phyloP scores from a whole-genome alignment of 2,329 filamentous ascomycete species.

The Venturia pyrina region DNA sequence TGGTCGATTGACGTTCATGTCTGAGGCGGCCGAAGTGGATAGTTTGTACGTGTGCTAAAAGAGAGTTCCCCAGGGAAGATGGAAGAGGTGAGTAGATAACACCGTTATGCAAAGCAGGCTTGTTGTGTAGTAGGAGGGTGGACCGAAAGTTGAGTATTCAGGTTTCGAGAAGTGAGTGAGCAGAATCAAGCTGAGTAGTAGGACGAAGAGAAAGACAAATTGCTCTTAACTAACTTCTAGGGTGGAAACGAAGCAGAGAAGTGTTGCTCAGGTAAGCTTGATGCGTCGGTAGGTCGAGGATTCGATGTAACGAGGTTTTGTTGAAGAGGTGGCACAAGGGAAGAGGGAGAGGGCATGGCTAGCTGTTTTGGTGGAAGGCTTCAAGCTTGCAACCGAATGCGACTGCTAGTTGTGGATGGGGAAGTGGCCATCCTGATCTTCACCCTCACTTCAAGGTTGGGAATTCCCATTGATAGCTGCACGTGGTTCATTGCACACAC shows the following conservation, averaged over 20 bases:
- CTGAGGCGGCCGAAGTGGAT: neutral
- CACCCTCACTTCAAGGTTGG: too few relatives aligned
- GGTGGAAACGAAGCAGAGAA: neutral
- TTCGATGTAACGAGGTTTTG: neutral
- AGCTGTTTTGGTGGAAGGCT: neutral
- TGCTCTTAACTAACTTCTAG: neutral
- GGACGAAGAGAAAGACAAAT: neutral
- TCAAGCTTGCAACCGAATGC: neutral
- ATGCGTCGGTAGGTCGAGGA: neutral
- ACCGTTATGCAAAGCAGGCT: neutral
- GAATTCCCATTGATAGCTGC: neutral
- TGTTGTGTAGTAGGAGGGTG: neutral
- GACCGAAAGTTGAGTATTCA: neutral
- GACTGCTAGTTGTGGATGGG: neutral
- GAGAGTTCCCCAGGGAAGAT: neutral
- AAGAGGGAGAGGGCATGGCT: neutral
- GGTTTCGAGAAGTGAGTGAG: neutral
- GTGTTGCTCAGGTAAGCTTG: slow-evolving; percentile 4
- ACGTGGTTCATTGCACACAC: neutral
- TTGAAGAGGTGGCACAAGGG: neutral
- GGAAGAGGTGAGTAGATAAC: neutral
- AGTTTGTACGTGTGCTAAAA: neutral
- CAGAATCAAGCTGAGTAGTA: neutral
- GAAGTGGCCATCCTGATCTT: neutral
- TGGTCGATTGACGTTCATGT: slow-evolving; percentile 9